Conservation (phyloP, 805 yeast species). For the Jamesozyma hellenica region DNA sequence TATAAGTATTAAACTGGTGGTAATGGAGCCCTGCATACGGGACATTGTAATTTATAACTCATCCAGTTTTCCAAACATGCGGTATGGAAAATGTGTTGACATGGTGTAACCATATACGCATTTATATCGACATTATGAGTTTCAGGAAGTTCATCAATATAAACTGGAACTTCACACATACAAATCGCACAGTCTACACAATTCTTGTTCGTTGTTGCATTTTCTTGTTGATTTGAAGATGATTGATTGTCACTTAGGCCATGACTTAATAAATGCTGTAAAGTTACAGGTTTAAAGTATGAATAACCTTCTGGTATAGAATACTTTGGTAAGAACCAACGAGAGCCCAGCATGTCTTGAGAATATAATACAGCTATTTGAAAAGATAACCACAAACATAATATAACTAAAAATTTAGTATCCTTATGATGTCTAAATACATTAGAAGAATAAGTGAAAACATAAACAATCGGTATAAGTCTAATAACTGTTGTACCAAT, state of each 20-base stretch:
- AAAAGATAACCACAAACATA: constrained; percentile 45
- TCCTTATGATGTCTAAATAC: constrained; percentile 66
- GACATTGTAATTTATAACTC: constrained; percentile 87
- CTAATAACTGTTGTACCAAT: constrained; percentile 56
- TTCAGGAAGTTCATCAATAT: constrained; percentile 24
- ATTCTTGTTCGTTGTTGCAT: constrained; percentile 6
- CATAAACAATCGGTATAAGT: constrained; percentile 53
- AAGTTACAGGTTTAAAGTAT: constrained; percentile 43
- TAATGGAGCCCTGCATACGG: constrained; percentile 75
- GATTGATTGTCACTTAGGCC: constrained; percentile 14
- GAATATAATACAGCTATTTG: constrained; percentile 51
- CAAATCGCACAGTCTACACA: constrained; percentile 80
- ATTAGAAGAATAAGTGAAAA: constrained; percentile 43
- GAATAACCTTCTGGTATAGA: constrained; percentile 75
- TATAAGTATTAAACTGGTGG: constrained; percentile 53
- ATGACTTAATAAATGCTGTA: constrained; percentile 24
- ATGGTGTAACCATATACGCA: constrained; percentile 77
- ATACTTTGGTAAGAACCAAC: constrained; percentile 71
- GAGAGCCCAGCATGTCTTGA: constrained; percentile 64
- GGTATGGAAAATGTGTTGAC: constrained; percentile 81
- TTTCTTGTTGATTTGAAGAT: neutral
- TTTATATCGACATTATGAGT: constrained; percentile 33
- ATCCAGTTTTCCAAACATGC: constrained; percentile 89
- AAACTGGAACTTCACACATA: constrained; percentile 54
- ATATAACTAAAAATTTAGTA: constrained; percentile 35